Base-by-base conservation (phyloP, 1,284 basidiomycete species). In the Puccinia horiana region DNA sequence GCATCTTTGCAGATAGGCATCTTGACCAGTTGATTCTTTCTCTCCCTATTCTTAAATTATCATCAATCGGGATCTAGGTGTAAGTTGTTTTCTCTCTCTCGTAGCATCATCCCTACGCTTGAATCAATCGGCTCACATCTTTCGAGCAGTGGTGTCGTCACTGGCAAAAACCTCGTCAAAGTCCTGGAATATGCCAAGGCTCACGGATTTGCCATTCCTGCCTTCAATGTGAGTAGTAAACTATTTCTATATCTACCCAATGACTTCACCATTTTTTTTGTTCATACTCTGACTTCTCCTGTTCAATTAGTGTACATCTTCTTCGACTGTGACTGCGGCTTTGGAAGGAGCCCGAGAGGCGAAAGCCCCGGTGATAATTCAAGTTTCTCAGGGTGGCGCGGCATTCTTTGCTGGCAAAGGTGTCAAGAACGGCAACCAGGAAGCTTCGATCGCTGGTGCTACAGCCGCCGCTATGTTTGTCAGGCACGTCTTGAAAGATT, bases 361-460 rank as follows among this genome's bases (percentile, higher is more conserved):
- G 90, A 98, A 99, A 88, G 91, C 96, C 44, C 97, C 96, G 84
- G 95, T 99, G 89, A 98, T 99, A 89, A 90, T 98, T 86, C 97
- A 99, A 88, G 92, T 96, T 85, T 99, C 97, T 82, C 95, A 99
- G 88, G 96, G 96, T 84, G 97, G 97, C 87, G 91, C 92, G 85
- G 95, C 95, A 83, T 98, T 94, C 91, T 98, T 95, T 87, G 95
- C 94, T 82, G 96, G 96, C 85, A 99, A 99, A 89, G 95, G 95
- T 81, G 90, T 99, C 77, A 89, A 93, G 86, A 99, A 99, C 88
- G 93, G 93, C 88, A 93, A 95, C 86, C 97, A 99, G 88, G 92
- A 97, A 88, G 97, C 94, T n/a, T 98, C 96, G 80, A 93, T 97
- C 86, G 89, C 91, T 61, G 97, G 97, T 87, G 93, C 97, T 84